Conservation (phyloP, 306 rosid species). For the Abrus precatorius region DNA sequence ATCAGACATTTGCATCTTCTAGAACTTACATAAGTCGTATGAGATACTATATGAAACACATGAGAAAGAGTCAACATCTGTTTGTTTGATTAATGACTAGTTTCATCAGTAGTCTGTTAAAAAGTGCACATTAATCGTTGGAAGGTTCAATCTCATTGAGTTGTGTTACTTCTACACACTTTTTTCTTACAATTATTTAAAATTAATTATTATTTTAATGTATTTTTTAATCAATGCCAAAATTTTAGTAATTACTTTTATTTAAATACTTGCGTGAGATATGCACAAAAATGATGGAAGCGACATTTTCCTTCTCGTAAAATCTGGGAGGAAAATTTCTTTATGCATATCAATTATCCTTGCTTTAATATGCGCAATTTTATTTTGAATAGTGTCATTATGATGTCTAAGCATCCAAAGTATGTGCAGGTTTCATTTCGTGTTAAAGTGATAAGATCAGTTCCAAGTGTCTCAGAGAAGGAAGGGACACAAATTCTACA, state of each 20-base stretch:
- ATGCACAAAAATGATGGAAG: background rate
- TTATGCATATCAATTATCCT: background rate
- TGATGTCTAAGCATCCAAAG: constrained; percentile 16
- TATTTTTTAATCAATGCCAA: background rate
- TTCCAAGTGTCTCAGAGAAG: constrained; percentile 46
- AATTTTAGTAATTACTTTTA: background rate
- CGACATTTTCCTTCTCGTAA: background rate
- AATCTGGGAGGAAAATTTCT: background rate
- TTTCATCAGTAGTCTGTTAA: background rate
- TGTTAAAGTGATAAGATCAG: constrained; percentile 65
- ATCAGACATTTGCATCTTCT: constrained; percentile 17
- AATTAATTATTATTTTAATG: background rate
- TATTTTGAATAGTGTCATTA: constrained; percentile 11
- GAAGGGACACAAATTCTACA: constrained; percentile 53
- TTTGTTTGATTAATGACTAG: background rate
- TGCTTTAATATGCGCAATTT: constrained; percentile 9
- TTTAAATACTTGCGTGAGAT: background rate
- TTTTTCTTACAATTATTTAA: background rate
- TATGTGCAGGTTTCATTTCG: constrained; percentile 75
- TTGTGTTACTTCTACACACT: background rate
- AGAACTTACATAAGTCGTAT: constrained; percentile 8
- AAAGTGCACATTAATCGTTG: background rate
- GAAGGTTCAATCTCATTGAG: background rate
- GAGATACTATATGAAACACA: background rate
- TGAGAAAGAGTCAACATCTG: background rate